Base-by-base conservation (phyloP, 2,329 filamentous ascomycete genomes). In the Penicillium capsulatum region DNA sequence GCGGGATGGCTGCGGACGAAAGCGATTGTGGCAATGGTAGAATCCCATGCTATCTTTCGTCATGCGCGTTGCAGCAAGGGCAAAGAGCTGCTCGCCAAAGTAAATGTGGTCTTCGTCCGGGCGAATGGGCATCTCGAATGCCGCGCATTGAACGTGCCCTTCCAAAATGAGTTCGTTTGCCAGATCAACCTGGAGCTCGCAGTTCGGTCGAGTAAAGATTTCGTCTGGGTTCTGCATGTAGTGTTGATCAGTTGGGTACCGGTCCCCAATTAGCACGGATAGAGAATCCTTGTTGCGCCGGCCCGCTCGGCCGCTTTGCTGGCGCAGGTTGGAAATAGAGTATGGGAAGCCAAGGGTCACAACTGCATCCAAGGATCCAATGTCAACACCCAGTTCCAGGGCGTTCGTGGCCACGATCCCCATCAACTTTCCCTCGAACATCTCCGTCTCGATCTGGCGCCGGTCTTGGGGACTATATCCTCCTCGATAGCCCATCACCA, bases 141-240 rank as follows among this genome's bases (percentile, higher is more conserved):
- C 92, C 1, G 92, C 92, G 57, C 92, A 98, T 64, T 98, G 92
- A 5, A 98, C 74, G 58, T 98, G 92, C 0, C 90, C 91, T 70
- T 97, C 92, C 0, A 92, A 73, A 4, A 96, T 84, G 3, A 97
- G 78, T 71, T 95, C 81, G 51, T 96, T 97, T 31, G 83, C 76
- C n/a, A 98, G 70, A 59, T 98, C 92, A 3, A 97, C 85, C 58
- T 92, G 89, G 2, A 97, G 71, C 61, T 88, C 85, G 50, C 83
- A 86, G 50, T 96, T 95, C 0, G 90, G 89, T 55, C 87, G 87
- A 0, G 86, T 92, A 65, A 97, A 75, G 16, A 98, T 83, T 63
- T 95, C 88, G 46, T 92, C 84, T 0, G 92, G 92, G 49, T 97
- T 94, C 46, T 86, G 81, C 92, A 98, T 98, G 64, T 94, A 98